phyloP scores from a whole-genome alignment of 177 flowering plant genomes.

The Tripterygium wilfordii region DNA sequence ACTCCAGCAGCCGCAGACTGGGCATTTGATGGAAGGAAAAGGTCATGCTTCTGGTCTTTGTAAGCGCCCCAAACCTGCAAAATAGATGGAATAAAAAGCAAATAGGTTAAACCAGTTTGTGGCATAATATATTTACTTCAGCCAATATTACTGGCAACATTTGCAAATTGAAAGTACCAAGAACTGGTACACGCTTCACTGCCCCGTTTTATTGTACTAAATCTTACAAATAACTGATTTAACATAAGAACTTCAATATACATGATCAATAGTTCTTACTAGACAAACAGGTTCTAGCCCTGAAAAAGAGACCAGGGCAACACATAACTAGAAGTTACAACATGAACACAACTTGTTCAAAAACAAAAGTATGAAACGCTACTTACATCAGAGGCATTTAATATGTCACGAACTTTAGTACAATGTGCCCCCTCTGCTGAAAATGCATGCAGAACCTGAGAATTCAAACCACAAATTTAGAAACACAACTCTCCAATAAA shows the following conservation, averaged over 20 bases:
- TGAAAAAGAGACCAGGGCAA: too few species aligned
- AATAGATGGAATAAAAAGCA: background rate
- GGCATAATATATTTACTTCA: too few species aligned
- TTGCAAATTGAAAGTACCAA: background rate
- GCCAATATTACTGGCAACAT: too few species aligned
- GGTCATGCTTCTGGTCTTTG: conserved; percentile 97
- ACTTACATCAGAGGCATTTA: conserved; percentile 91
- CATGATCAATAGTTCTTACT: too few species aligned
- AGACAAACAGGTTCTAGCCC: too few species aligned
- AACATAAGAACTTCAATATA: too few species aligned
- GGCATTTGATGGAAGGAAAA: conserved; percentile 96
- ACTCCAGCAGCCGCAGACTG: conserved; percentile 97
- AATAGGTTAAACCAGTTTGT: background rate
- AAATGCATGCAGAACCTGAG: conserved; percentile 94
- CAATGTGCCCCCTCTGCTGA: conserved; percentile 98
- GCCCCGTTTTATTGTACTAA: too few species aligned
- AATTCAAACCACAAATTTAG: background rate
- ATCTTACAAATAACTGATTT: too few species aligned
- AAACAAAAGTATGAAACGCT: background rate
- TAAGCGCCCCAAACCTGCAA: conserved; percentile 95
- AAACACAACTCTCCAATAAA: background rate
- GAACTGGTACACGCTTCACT: background rate
- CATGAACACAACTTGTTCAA: too few species aligned
- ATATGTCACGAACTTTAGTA: conserved; percentile 78
- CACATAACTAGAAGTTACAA: background rate